These are phyloP conservation scores for Penicillium simplicissimum DNA, from an alignment of 495 filamentous ascomycete species.

Conservation along the genomic window DNA sequence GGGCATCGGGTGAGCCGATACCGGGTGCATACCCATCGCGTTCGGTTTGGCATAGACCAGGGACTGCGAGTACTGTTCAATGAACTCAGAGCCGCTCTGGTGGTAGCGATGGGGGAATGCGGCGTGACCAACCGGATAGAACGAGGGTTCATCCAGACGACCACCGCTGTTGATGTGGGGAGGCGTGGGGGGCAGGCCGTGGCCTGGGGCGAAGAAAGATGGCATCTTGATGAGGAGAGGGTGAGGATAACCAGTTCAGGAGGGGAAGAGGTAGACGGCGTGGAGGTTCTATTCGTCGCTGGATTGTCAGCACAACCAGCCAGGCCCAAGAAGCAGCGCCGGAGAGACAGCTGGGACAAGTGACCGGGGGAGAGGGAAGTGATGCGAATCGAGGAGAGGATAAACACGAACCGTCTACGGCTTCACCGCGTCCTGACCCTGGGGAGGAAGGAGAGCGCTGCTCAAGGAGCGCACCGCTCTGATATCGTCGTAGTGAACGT, in stretches of 20 bases:
- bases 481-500: conserved; percentile 30
- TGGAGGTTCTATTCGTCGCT: conserved; percentile 16
- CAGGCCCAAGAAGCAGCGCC: conserved; percentile 3
- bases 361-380: conserved; percentile 1
- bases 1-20: conserved; percentile 34
- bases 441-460: conserved; percentile 39
- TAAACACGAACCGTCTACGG: conserved; percentile 49
- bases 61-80: conserved; percentile 53
- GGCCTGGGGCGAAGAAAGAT: conserved; percentile 48
- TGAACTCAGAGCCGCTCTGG: conserved; percentile 51
- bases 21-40: conserved; percentile 40
- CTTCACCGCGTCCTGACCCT: conserved; percentile 47
- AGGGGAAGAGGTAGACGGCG: conserved; percentile 39
- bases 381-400: conserved; percentile 5
- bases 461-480: conserved; percentile 48
- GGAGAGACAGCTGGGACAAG: conserved; percentile 12
- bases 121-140: conserved; percentile 43
- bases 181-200: conserved; percentile 49
- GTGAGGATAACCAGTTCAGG: conserved; percentile 38
- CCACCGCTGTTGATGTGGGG: conserved; percentile 44
- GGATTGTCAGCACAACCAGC: conserved; percentile 21
- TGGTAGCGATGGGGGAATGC: conserved; percentile 49
- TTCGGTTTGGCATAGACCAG: conserved; percentile 44
- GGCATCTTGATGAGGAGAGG: conserved; percentile 38
- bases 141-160: conserved; percentile 45